Conservation (phyloP, 345 rosid species). For the Melastoma malabathricum region DNA sequence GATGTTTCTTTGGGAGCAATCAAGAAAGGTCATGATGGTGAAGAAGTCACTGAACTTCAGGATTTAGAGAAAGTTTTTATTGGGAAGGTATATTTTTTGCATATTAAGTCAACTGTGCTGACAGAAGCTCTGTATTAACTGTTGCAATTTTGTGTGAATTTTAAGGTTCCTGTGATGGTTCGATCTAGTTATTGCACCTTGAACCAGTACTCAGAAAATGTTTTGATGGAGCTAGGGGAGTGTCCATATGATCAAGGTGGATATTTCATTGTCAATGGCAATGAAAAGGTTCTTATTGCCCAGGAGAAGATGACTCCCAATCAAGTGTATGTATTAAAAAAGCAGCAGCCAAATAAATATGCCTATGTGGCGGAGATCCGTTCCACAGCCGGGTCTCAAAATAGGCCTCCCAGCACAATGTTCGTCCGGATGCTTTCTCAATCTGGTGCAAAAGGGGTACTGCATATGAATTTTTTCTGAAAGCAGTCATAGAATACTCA, state of each 20-base stretch:
- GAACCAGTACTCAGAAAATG: slow-evolving; percentile 81
- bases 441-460: slow-evolving; percentile 94
- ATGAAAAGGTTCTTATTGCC: slow-evolving; percentile 90
- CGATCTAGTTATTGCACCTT: slow-evolving; percentile 88
- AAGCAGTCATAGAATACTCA: too few relatives aligned
- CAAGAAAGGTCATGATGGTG: slow-evolving; percentile 97
- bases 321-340: slow-evolving; percentile 92
- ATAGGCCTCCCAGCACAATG: slow-evolving; percentile 95
- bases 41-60: slow-evolving; percentile 88
- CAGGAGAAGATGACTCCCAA: slow-evolving; percentile 99
- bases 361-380: slow-evolving; percentile 87
- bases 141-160: neutral
- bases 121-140: neutral
- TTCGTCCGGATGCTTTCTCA: slow-evolving; percentile 98
- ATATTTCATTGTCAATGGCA: slow-evolving; percentile 90
- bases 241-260: slow-evolving; percentile 99
- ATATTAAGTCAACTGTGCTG: too few relatives aligned
- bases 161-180: slow-evolving; percentile 95
- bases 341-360: slow-evolving; percentile 92
- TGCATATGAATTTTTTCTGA: neutral
- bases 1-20: slow-evolving; percentile 86
- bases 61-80: slow-evolving; percentile 89
- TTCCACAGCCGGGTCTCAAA: slow-evolving; percentile 93
- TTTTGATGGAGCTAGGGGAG: slow-evolving; percentile 95
- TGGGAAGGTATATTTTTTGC: slow-evolving; percentile 50